Percentiles rank a stretch among this genome's conserved stretches.
Conservation (phyloP, 1,284 basidiomycete species). For the Leccinum huronense region DNA sequence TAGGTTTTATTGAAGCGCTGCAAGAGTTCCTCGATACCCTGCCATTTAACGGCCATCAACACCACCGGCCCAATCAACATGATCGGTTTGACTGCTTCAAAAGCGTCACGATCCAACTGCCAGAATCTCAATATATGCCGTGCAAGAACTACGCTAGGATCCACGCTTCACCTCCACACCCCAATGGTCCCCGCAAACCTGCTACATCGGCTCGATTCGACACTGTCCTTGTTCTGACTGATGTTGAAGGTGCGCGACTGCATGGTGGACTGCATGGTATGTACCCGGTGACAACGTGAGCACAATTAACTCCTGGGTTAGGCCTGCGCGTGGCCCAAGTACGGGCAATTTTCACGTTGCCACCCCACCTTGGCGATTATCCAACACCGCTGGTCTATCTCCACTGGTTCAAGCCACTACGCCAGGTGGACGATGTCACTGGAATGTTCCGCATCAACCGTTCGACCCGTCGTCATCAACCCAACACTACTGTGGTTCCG, state of each 20-base stretch:
- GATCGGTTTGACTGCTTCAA: conserved; percentile 7
- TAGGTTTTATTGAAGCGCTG: neutral
- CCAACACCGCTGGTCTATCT: conserved; percentile 6
- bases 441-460: conserved; percentile 9
- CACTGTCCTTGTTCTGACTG: neutral
- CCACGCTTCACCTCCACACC: neutral
- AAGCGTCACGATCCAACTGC: neutral
- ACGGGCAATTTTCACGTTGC: conserved; percentile 14
- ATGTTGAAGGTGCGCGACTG: neutral
- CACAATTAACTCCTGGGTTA: neutral
- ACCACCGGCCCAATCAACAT: neutral
- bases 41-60: neutral
- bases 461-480: neutral
- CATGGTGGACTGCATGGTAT: conserved; percentile 9
- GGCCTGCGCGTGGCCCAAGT: conserved; percentile 12
- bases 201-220: neutral
- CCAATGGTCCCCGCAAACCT: neutral
- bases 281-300: neutral
- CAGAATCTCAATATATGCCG: neutral
- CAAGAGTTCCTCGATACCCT: neutral
- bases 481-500: conserved; percentile 1
- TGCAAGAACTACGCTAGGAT: neutral
- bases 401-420: conserved; percentile 15
- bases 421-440: neutral
- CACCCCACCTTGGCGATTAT: conserved; percentile 5